Base-by-base conservation (phyloP, 495 filamentous ascomycete species). In the Penicillium ucsense region DNA sequence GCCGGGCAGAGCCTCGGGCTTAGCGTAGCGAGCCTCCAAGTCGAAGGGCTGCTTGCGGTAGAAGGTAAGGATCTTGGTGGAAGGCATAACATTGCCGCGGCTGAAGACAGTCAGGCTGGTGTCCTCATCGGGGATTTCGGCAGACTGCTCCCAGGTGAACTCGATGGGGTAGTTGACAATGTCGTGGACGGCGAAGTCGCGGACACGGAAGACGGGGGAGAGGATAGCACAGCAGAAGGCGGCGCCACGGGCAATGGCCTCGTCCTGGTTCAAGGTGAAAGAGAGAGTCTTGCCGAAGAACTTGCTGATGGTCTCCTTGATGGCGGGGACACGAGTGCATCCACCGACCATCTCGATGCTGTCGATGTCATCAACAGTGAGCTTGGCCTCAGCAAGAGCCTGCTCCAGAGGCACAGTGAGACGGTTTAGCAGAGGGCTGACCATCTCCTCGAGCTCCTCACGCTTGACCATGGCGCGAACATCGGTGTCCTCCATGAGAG, bases 31-130 rank as follows among this genome's bases (percentile, higher is more conserved):
- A 48, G 92, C 92, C 74, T 99, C 92, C 20, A 99, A 77, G 59
- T 97, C 88, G 70, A 99, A 99, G 3, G 89, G 75, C 66, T 97
- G 88, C 75, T 96, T 97, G 51, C 92, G 85, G 78, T 97, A 97
- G 78, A 97, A 99, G 30, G 92, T 99, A 41, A 99, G 83, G 54
- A 99, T 99, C 79, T 99, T 99, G 49, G 92, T 99, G 5, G 92
- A 97, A 42, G 92, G 92, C 76, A 99, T 87, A 45, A 95, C 85
- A 56, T 95, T 96, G 70, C 90, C 92, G 66, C 83, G 89, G 80
- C 89, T 91, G 74, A 99, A 99, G 57, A 99, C 92, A 31, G 86
- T 95, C 43, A 99, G 77, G 74, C 83, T 92, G 44, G 94, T 97
- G 62, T 97, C 92, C 76, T 99, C 92, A 66, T 99, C 94, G 31